These are phyloP conservation scores for Trichoderma atrobrunneum DNA, from an alignment of 2,329 filamentous ascomycete species.

Conservation along the genomic window DNA sequence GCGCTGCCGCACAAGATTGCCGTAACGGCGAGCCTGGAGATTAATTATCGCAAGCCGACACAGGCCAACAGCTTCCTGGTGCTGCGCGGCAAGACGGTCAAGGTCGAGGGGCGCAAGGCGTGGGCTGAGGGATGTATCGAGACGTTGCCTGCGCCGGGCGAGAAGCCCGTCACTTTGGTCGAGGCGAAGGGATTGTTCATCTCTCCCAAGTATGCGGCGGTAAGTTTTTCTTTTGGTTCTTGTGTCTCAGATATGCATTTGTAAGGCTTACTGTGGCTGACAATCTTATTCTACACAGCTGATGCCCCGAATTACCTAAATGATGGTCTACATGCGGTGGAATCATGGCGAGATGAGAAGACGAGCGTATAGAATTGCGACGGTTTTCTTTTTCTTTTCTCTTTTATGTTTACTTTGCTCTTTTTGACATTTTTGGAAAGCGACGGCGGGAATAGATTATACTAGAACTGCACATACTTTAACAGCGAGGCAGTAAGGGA, in stretches of 20 bases:
- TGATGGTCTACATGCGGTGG: background rate
- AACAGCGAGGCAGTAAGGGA: background rate
- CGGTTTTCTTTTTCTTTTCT: background rate
- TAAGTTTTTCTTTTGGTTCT: constrained; percentile 39
- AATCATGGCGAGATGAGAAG: background rate
- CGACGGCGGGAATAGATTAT: background rate
- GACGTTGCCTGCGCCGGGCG: constrained; percentile 62
- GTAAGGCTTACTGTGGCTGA: background rate
- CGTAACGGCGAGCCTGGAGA: constrained; percentile 80
- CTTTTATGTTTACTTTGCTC: background rate
- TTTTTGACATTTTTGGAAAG: background rate
- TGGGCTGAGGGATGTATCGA: constrained; percentile 90
- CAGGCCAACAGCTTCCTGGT: constrained; percentile 74
- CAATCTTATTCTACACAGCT: constrained; percentile 15
- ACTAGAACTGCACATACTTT: background rate
- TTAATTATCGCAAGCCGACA: constrained; percentile 80
- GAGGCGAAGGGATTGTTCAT: constrained; percentile 86
- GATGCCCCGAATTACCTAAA: constrained; percentile 23
- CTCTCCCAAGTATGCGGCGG: constrained; percentile 78
- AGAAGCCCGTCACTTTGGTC: constrained; percentile 65
- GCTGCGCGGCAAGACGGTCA: constrained; percentile 73
- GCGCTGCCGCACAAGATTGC: constrained; percentile 82
- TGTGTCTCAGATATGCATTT: background rate
- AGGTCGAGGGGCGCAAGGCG: constrained; percentile 88
- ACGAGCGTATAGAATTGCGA: background rate